These are phyloP conservation scores for Schoenoplectus tabernaemontani DNA, from an alignment of 202 grass and related monocot species.

Conservation along the genomic window DNA sequence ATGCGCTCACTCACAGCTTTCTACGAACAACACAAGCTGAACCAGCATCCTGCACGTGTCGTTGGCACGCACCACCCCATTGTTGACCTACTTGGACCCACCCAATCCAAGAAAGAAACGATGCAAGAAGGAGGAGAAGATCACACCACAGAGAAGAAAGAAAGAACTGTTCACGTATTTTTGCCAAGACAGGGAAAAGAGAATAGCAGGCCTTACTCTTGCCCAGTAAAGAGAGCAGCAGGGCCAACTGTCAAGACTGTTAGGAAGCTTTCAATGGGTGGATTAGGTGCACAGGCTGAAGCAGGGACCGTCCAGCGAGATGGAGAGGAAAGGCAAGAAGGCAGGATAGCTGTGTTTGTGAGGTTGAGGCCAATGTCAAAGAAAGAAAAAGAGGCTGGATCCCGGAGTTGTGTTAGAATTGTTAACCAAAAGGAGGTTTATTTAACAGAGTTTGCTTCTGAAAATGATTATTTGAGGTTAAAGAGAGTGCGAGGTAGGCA, in stretches of 20 bases:
- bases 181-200: conserved; percentile 30
- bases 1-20: conserved; percentile 49
- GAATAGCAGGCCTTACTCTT: conserved; percentile 45
- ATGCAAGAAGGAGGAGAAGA: conserved; percentile 16
- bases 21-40: conserved; percentile 70
- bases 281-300: conserved; percentile 30
- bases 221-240: conserved; percentile 52
- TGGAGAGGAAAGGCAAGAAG: conserved; percentile 32
- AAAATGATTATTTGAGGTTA: conserved; percentile 82
- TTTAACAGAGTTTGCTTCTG: conserved; percentile 69
- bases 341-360: conserved; percentile 75
- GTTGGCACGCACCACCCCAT: conserved; percentile 33
- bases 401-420: conserved; percentile 79
- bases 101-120: background rate
- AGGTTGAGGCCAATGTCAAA: conserved; percentile 75
- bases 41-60: conserved; percentile 28
- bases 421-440: conserved; percentile 88
- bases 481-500: conserved; percentile 79
- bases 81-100: conserved; percentile 29
- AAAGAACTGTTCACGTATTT: conserved; percentile 9
- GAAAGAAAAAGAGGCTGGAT: conserved; percentile 87
- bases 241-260: background rate
- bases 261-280: conserved; percentile 74
- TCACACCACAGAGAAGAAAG: background rate
- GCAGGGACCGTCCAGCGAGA: background rate